Evolutionary conservation across 1,139 yeast species (phyloP), one percentile per base, ranked within the genome.

Genomic region (Candida labiduridarum): DNA sequence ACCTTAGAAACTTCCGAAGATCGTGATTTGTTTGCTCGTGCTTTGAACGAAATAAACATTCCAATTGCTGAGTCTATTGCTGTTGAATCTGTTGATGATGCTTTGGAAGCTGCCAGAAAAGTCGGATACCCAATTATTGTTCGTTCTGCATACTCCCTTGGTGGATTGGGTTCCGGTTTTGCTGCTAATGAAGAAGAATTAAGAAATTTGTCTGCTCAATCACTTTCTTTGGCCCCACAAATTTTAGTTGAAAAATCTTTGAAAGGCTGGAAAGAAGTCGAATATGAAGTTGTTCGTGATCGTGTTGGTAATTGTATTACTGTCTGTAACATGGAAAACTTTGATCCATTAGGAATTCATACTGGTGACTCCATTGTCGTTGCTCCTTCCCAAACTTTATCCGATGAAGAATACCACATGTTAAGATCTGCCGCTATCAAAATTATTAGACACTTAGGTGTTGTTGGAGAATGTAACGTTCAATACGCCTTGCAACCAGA

Each of bases 251-350:
- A 94, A 74, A 92, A 89, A 76, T 92, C 98, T 3, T 78, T 94
- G 72, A 94, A 92, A 78, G 99, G 99, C 56, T 94, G 99, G 99
- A 94, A 94, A 70, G 99, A 94, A 76, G 95, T 94, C 52, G 99
- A 94, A 76, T 94, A 94, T 71, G 99, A 94, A 76, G 99, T 94
- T 59, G 99, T 94, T 52, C 89, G 99, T 72, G 99, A 94, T 72
- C 83, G 96, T 63, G 92, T 87, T 54, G 97, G 87, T 59, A 94
- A 94, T 80, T 94, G 99, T 82, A 94, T 94, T 66, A 94, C 99
- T 45, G 99, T 94, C 47, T 94, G 99, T 80, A 94, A 94, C 74
- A 94, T 94, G 99, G 99, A 94, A 76, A 94, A 94, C 75, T 94
- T 94, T 62, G 99, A 94, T 71, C 99, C 99, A 44, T 82, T 94